Base-by-base conservation (phyloP, 2,329 filamentous ascomycete species). In the Grosmannia serpens region DNA sequence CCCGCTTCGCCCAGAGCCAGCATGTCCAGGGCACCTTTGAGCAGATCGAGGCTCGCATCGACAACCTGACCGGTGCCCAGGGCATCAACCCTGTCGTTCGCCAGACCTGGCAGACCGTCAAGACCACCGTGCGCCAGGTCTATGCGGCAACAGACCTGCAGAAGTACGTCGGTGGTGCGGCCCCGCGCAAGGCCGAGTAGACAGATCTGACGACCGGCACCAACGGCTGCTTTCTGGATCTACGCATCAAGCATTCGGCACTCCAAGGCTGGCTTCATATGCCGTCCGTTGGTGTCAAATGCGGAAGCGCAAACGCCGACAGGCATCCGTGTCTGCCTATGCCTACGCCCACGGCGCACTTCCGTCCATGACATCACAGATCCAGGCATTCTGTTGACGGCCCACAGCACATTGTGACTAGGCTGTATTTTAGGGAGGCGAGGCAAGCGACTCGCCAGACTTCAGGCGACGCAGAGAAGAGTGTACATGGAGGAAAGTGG, bases 11-110 rank as follows among this genome's bases (percentile, higher is more conserved):
- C 59, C 92, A 97, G 80, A 96, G 90, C 81, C 83, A 77, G 64
- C 96, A 97, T 69, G 89, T 97, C n/a, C 89, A 96, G 77, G 83
- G 81, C 67, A 85, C 89, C 53, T 86, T 96, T 69, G 76, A 79
- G 63, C 81, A 87, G 66, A 74, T 92, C 58, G 84, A 83, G 67
- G 84, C 87, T 58, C 83, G 89, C 65, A 77, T 92, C 62, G 92
- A 97, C 72, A 87, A 87, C 62, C 78, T 90, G 54, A 83, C 94
- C 59, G 88, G 90, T 57, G 88, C 90, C 67, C 91, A 96, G 79
- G 89, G 87, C 70, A 91, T 88, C 20, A 91, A 91, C 31, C 91
- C 91, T 1, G 84, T 77, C 29, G 87, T 86, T 58, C 83, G 89
- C 67, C 84, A 92, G 70, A 82, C 80, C 56, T 97, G 92, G 92